Base-by-base conservation (phyloP, 2,329 filamentous ascomycete genomes). In the Curvularia sp. region DNA sequence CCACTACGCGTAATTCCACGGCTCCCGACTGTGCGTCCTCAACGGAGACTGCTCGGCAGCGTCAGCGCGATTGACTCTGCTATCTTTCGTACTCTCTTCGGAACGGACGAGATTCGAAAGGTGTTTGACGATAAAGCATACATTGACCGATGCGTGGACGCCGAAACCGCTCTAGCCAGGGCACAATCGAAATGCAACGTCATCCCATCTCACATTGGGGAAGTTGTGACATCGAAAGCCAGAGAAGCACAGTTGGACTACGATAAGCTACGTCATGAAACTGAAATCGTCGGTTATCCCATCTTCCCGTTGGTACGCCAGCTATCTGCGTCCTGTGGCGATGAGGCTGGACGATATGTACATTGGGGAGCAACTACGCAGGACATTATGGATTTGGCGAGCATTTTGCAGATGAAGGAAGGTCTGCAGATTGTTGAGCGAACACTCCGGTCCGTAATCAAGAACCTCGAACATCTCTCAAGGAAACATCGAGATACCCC, bases 281-380 rank as follows among this genome's bases (percentile, higher is more conserved):
- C 83, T 0, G 83, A 85, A 48, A 83, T 83, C 43, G 82, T 85
- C 0, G 83, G 83, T 1, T 85, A 85, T 53, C 83, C 83, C 0
- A 82, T 85, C 8, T 74, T 85, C 0, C 81, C 82, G 0, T 64
- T 85, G 12, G 80, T 84, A 2, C 75, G 79, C 34, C 83, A 85
- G 57, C 69, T 85, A 23, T 78, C 78, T 1, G 71, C 74, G 27
- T 69, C 69, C 36, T 73, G 74, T 18, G 73, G 75, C 3, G 74
- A 78, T 2, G 74, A 74, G 66, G 73, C 69, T 15, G 73, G 74
- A 27, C 64, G 79, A 57, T 86, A 84, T 63, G 80, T 86, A 10
- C 84, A 86, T 66, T 86, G 84, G 83, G 84, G 84, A 8, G 83
- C 84, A 1, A 86, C 84, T 0, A 86, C 84, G 0, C 84, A 86